Base-by-base conservation (phyloP, 1,284 basidiomycete genomes). In the Cutaneotrichosporon cyanovorans region DNA sequence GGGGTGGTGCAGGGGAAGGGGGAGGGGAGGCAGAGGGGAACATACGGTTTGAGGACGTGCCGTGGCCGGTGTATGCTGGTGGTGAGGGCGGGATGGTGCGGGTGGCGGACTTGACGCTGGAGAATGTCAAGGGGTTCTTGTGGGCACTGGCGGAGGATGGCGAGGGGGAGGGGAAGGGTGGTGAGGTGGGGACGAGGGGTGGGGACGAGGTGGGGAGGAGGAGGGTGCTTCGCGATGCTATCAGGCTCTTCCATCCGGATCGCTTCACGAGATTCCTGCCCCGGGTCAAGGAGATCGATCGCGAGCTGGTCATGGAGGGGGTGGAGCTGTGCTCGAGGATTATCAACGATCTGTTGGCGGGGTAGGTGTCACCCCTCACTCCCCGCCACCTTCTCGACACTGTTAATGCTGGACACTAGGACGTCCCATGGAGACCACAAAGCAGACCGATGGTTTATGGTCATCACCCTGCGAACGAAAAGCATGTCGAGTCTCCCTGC, bases 241-340 rank as follows among this genome's bases (percentile, higher is more conserved):
- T 85, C 25, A 66, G 84, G 42, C 73, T 79, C 5, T 86, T 83
- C 79, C 84, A 86, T 65, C 83, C 84, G 0, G 84, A 86, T 66
- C 81, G 84, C 63, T 83, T 87, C 62, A 80, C 81, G 9, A 56
- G 68, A 1, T 59, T 83, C 3, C 61, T 84, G 20, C 60, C 64
- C 11, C 73, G 77, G 16, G 77, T 83, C 5, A 68, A 70, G 8
- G 78, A 78, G 35, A 66, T 67, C 34, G 85, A 88, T 40, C 78
- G 65, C 58, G 73, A 56, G 18, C 61, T 55, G 22, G 80, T 87
- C 3, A 79, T 82, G 56, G 78, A 80, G 50, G 82, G 77, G 0
- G 82, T 81, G 5, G 84, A 83, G 22, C 37, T 33, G 35, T 49
- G 48, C 20, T 49, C 46, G 31, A 53, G 63, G 8, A 34, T 59